Percentiles rank a stretch among this genome's conserved stretches.
phyloP scores from a whole-genome alignment of 2,329 filamentous ascomycete species.

The Geosmithia morbida region DNA sequence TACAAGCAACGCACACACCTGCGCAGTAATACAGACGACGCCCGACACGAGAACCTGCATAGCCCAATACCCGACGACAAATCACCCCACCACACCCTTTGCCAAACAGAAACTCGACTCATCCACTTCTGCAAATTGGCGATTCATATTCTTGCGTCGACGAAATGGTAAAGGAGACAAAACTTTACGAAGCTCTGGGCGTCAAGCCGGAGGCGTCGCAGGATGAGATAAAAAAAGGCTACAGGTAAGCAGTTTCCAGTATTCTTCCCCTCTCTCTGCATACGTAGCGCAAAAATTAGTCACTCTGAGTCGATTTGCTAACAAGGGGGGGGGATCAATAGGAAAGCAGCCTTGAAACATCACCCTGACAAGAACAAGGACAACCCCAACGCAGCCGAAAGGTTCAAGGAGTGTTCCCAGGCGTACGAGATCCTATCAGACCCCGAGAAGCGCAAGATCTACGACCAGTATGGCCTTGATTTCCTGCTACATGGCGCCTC shows the following conservation, averaged over 20 bases:
- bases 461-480: constrained; percentile 89
- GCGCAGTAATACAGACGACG: neutral
- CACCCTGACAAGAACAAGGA: constrained; percentile 98
- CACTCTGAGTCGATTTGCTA: constrained; percentile 12
- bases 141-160: neutral
- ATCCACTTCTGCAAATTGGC: neutral
- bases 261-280: neutral
- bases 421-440: constrained; percentile 97
- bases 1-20: neutral
- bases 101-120: neutral
- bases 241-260: constrained; percentile 47
- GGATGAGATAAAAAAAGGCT: constrained; percentile 96
- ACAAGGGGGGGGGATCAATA: constrained; percentile 21
- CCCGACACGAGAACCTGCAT: neutral
- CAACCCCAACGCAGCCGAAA: constrained; percentile 71
- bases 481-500: constrained; percentile 68
- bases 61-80: neutral
- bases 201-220: constrained; percentile 69
- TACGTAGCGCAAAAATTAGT: neutral
- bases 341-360: constrained; percentile 78
- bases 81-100: neutral
- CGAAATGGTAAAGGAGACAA: constrained; percentile 82
- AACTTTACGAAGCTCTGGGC: constrained; percentile 78
- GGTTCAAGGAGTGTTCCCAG: constrained; percentile 96
- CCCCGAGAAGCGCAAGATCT: constrained; percentile 89